Conservation (phyloP, 306 rosid species). For the Carpinus viminea region DNA sequence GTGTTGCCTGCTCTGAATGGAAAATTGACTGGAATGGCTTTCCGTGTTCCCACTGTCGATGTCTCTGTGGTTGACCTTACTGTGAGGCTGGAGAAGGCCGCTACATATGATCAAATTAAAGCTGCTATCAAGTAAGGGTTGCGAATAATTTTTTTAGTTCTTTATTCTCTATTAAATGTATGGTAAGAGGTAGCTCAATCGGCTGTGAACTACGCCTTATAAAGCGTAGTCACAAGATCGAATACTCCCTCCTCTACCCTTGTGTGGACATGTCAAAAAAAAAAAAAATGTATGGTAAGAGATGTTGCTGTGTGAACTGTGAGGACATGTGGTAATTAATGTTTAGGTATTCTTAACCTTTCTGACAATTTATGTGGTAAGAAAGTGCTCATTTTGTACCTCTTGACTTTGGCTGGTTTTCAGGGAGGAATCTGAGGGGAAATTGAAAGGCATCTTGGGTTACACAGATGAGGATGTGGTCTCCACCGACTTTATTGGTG, state of each 20-base stretch:
- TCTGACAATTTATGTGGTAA: neutral
- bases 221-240: no score
- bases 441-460: constrained; percentile 76
- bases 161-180: neutral
- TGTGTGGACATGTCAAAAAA: no score
- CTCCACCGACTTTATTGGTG: constrained; percentile 68
- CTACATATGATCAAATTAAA: constrained; percentile 57
- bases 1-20: constrained; percentile 72
- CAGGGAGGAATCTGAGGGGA: constrained; percentile 82
- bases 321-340: neutral
- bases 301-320: neutral
- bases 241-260: no score
- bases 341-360: neutral
- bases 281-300: neutral
- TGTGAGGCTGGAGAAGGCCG: constrained; percentile 57
- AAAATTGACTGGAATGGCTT: constrained; percentile 83
- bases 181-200: no score
- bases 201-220: no score
- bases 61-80: constrained; percentile 84
- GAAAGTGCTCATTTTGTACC: neutral
- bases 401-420: neutral
- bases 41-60: constrained; percentile 80
- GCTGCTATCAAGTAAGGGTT: constrained; percentile 66
- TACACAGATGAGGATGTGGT: constrained; percentile 76
- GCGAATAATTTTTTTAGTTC: neutral